phyloP scores from a whole-genome alignment of 2,329 filamentous ascomycete species.

The Monilinia laxa region DNA sequence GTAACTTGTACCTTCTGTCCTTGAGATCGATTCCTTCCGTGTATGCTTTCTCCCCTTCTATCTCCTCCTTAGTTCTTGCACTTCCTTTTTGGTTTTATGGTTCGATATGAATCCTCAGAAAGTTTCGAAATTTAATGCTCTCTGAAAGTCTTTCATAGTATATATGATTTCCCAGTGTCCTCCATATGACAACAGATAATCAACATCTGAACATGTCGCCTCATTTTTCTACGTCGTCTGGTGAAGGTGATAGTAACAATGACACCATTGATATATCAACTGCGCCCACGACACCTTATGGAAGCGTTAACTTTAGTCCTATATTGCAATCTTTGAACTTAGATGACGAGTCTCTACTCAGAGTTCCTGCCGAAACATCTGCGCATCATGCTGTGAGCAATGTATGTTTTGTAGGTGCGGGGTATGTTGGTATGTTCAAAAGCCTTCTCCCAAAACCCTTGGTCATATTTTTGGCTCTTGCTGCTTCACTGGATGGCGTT shows the following conservation, averaged over 20 bases:
- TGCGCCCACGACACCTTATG: constrained; percentile 48
- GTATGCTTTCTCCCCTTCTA: not conserved
- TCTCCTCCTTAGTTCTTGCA: not conserved
- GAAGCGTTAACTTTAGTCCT: constrained; percentile 46
- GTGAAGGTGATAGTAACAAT: constrained; percentile 39
- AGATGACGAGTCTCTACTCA: constrained; percentile 30
- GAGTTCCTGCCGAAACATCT: constrained; percentile 13
- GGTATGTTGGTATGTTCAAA: constrained; percentile 66
- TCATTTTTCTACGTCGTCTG: constrained; percentile 31
- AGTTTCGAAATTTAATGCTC: not conserved
- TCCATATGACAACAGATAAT: not conserved
- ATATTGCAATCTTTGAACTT: constrained; percentile 41
- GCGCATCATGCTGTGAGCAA: constrained; percentile 46
- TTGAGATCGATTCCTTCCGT: constrained; percentile 4
- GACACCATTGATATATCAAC: constrained; percentile 42
- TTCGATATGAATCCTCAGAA: not conserved
- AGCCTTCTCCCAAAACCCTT: not conserved
- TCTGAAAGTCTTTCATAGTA: not conserved
- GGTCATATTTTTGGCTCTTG: not conserved
- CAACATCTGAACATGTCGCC: constrained; percentile 27
- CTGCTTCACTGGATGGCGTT: fast-evolving
- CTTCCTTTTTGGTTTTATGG: not conserved
- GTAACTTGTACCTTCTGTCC: constrained; percentile 23
- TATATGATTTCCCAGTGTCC: not conserved
- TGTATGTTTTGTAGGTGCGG: constrained; percentile 73